These are phyloP conservation scores for Stentor coeruleus DNA, from an alignment of 73 alveolate genomes.

Conservation along the genomic window DNA sequence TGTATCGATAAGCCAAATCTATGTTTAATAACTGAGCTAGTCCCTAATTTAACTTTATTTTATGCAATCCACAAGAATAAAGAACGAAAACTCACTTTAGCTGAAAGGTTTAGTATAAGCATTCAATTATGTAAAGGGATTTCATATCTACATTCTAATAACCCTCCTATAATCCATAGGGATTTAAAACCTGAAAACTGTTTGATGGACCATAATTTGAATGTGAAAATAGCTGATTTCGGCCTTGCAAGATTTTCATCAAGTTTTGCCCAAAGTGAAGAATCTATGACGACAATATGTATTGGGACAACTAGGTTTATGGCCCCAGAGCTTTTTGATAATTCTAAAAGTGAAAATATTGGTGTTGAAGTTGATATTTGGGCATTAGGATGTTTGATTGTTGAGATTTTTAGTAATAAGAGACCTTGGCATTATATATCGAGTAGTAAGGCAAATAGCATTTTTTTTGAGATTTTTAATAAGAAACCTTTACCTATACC, in stretches of 20 bases:
- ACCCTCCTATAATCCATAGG: slow-evolving; percentile 64
- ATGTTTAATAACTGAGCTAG: slow-evolving; percentile 84
- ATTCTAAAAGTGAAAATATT: too few species aligned
- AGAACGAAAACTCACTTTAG: background rate
- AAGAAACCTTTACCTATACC: too few species aligned
- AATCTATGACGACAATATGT: too few species aligned
- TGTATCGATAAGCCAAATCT: slow-evolving; percentile 86
- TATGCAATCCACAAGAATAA: slow-evolving; percentile 78
- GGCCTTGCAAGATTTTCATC: slow-evolving; percentile 92
- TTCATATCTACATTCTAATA: slow-evolving; percentile 38
- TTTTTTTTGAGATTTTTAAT: too few species aligned
- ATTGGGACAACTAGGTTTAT: too few species aligned
- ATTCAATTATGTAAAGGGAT: slow-evolving; percentile 5
- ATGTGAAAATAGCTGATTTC: slow-evolving; percentile 90
- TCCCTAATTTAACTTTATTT: slow-evolving; percentile 77
- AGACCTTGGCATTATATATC: too few species aligned
- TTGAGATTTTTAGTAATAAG: too few species aligned
- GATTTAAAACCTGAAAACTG: slow-evolving; percentile 66
- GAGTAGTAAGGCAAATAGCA: too few species aligned
- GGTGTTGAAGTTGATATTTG: too few species aligned
- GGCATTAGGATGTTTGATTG: too few species aligned
- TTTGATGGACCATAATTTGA: slow-evolving; percentile 67
- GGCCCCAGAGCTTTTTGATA: too few species aligned
- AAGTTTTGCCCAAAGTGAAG: too few species aligned
- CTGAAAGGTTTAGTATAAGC: background rate